Evolutionary conservation across 345 rosid genomes (phyloP), one percentile per base, ranked within the genome.

Genomic region (Syzygium aqueum): DNA sequence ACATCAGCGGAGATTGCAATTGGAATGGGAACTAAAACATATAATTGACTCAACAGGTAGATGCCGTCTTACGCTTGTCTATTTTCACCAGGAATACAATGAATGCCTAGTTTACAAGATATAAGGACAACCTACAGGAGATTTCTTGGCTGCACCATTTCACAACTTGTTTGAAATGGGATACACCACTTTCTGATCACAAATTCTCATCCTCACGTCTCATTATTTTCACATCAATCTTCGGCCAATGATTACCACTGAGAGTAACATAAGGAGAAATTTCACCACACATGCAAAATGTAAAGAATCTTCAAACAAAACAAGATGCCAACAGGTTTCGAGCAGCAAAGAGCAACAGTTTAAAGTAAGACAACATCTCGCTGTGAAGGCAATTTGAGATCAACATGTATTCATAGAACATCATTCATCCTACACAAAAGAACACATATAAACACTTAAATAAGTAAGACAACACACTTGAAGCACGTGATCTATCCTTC

Each of bases 401-500:
- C 78, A 33, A 67, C 25, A 1, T 33, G 78, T 67, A 67, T 16
- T 33, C 3, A 1, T 67, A 67, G 78, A 67, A 33, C 23, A 10
- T 67, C 78, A 67, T 33, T 67, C 78, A 67, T 67, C 78, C 46
- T 33, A 33, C 43, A 84, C 52, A 43, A 61, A 51, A 21, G 63
- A 14, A 61, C 10, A 80, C 30, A 23, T 85, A 21, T 84, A 63
- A 15, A 63, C 40, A 63, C 77, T 28, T n/a, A 65, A 65, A 25
- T 65, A 51, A 87, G 40, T 73, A 23, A 43, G 77, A 37, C 27
- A 89, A 53, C 92, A 53, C 88, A 97, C 99, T 91, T 97, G 99
- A 92, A 97, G 98, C 90, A 93, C 91, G 89, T 97, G 95, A 93
- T 97, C 99, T 67, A 96, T 94, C 40, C 98, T 93, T 82, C 99